A percentile compares a stretch with the other conserved stretches of the same genome.
phyloP scores from a whole-genome alignment of 2,329 filamentous ascomycete species.

The Colletotrichum endophyticum region DNA sequence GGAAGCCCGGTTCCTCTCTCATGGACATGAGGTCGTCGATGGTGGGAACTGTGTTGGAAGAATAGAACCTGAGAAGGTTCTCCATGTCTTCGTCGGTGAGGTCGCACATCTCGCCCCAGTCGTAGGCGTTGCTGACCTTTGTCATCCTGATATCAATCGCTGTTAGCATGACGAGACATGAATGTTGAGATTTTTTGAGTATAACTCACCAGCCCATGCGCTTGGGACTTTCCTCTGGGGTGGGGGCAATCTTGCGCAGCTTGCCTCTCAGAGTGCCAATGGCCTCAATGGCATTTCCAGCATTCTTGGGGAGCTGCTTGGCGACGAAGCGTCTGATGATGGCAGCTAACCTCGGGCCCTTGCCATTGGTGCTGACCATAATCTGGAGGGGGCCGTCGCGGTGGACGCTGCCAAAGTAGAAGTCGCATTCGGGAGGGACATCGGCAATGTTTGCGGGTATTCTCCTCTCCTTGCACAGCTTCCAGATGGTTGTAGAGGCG shows the following conservation, averaged over 20 bases:
- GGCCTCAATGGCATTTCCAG: conserved; percentile 83
- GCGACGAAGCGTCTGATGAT: conserved; percentile 86
- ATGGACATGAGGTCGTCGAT: conserved; percentile 61
- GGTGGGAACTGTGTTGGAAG: conserved; percentile 57
- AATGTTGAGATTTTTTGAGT: background rate
- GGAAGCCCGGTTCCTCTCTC: conserved; percentile 47
- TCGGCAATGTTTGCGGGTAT: conserved; percentile 96
- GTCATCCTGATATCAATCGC: conserved; percentile 72
- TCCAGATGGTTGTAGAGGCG: conserved; percentile 91
- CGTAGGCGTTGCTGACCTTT: conserved; percentile 86
- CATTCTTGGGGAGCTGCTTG: conserved; percentile 73
- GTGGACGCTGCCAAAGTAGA: conserved; percentile 97
- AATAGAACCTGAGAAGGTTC: conserved; percentile 78
- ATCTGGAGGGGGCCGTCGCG: conserved; percentile 94
- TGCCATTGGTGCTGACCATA: conserved; percentile 99
- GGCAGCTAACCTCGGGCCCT: conserved; percentile 89
- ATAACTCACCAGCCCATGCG: conserved; percentile 81
- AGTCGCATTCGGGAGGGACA: conserved; percentile 95
- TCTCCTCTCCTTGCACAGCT: conserved; percentile 83
- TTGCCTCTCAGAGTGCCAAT: conserved; percentile 82
- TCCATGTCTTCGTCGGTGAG: conserved; percentile 88
- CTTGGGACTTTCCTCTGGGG: conserved; percentile 76
- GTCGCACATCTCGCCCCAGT: conserved; percentile 81
- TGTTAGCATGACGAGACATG: background rate
- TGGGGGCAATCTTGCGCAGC: conserved; percentile 78